Base-by-base conservation (phyloP, 2,329 filamentous ascomycete species). In the Lizonia empirigonia region DNA sequence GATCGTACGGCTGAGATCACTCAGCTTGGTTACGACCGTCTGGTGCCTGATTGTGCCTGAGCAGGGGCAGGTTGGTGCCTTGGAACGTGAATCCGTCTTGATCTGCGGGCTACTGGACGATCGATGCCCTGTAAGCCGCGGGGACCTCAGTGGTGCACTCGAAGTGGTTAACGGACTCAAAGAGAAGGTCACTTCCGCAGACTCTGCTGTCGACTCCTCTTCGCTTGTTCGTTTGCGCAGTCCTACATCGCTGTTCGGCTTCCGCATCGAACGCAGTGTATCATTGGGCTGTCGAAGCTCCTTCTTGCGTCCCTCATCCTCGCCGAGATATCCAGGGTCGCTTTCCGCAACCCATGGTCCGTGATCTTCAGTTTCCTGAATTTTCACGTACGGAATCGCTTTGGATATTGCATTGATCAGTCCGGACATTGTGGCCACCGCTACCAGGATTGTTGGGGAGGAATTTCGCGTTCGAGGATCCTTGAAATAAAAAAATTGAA, bases 81-180 rank as follows among this genome's bases (percentile, higher is more conserved):
- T 51, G 22, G 48, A 51, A 2, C 13, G 42, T n/a, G 50, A 59
- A 13, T 29, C 40, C 2, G 44, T 22, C 12, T 59, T 52, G 5
- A 54, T 18, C 16, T 24, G 32, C 8, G 56, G 46, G 15, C 36
- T 62, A 44, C 59, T 62, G 6, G 41, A 55, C 18, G 55, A 52
- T 4, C 46, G 53, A 30, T 49, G 35, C 13, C 41, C 19, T n/a
- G 29, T 29, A 16, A 37, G 39, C 10, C 22, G 30, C 9, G 19
- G 24, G 19, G 20, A 27, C 22, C 22, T 41, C 13, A 37, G 18
- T 2, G 4, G 20, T 13, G 29, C n/a, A 20, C 4, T n/a, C 34
- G n/a, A 9, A 18, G 5, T 24, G 9, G 26, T 9, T 2, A 18
- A 7, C 13, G n/a, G 5, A 12, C 7, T 27, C 23, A 8, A 18